These are phyloP conservation scores for Jamesozyma jinghongensis DNA, from an alignment of 805 yeast genomes.

Conservation along the genomic window DNA sequence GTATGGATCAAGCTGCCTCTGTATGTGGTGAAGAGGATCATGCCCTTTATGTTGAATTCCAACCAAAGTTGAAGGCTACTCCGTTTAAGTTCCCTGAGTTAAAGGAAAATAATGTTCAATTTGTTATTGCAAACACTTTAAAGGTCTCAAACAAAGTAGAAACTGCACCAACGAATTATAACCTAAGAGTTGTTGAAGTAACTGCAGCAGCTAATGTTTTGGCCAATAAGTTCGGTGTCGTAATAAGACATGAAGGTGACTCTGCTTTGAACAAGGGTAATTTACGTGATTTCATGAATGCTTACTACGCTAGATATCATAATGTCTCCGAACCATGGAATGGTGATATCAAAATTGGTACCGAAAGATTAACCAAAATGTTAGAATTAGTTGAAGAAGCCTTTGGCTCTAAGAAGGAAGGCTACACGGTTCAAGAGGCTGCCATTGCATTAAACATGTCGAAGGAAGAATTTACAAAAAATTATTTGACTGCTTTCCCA, in stretches of 20 bases:
- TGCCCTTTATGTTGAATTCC: slow-evolving; percentile 51
- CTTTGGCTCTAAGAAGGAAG: slow-evolving; percentile 34
- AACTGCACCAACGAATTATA: slow-evolving; percentile 62
- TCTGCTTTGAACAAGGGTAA: slow-evolving; percentile 38
- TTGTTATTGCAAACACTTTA: slow-evolving; percentile 56
- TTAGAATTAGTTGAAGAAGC: slow-evolving; percentile 37
- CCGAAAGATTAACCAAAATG: slow-evolving; percentile 34
- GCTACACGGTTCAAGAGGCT: slow-evolving; percentile 43
- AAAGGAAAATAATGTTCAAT: slow-evolving; percentile 36
- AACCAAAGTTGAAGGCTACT: slow-evolving; percentile 46
- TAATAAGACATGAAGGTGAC: slow-evolving; percentile 38
- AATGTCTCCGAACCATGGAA: slow-evolving; percentile 34
- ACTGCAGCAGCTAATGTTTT: slow-evolving; percentile 56
- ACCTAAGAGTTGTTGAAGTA: slow-evolving; percentile 63
- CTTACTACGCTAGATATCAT: slow-evolving; percentile 31
- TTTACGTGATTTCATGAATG: slow-evolving; percentile 54
- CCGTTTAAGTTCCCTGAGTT: slow-evolving; percentile 46
- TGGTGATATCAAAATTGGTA: slow-evolving; percentile 38
- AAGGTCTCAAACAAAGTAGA: slow-evolving; percentile 56
- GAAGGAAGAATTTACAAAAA: slow-evolving; percentile 33
- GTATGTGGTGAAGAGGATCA: slow-evolving; percentile 52
- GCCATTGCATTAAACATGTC: slow-evolving; percentile 36
- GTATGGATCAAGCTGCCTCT: slow-evolving; percentile 71
- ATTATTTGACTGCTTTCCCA: slow-evolving; percentile 42
- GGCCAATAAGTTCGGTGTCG: slow-evolving; percentile 40